phyloP scores from a whole-genome alignment of 805 yeast species.

The Candida insectorum region DNA sequence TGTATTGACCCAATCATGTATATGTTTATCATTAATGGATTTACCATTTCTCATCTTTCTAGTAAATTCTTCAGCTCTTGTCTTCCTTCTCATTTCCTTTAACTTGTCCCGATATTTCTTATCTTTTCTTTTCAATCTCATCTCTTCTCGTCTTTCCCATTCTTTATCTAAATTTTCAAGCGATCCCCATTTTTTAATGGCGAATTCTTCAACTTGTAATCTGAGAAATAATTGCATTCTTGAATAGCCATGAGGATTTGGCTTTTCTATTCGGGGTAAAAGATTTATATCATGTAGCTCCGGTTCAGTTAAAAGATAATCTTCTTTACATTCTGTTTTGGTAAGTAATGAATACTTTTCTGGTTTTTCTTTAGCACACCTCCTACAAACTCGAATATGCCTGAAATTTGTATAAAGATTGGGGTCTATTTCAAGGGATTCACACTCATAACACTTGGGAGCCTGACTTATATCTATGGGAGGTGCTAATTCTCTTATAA shows the following conservation, averaged over 20 bases:
- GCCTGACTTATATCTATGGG: conserved; percentile 71
- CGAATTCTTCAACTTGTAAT: conserved; percentile 89
- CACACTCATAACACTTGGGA: conserved; percentile 82
- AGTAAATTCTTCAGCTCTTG: conserved; percentile 89
- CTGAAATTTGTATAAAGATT: conserved; percentile 66
- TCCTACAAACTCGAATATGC: conserved; percentile 68
- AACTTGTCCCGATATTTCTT: conserved; percentile 74
- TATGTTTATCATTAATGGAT: conserved; percentile 56
- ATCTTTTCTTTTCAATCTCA: conserved; percentile 70
- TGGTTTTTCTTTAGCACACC: conserved; percentile 68
- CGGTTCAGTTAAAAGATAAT: conserved; percentile 89
- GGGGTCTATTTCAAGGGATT: conserved; percentile 75
- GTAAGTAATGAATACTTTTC: conserved; percentile 90
- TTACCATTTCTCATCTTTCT: conserved; percentile 61
- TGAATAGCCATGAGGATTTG: conserved; percentile 92
- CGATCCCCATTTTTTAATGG: conserved; percentile 94
- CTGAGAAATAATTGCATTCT: conserved; percentile 91
- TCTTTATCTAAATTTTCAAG: conserved; percentile 87
- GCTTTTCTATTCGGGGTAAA: conserved; percentile 77
- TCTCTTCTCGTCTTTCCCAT: conserved; percentile 79
- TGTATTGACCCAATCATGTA: conserved; percentile 66
- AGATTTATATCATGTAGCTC: conserved; percentile 71
- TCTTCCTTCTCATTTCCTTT: conserved; percentile 82
- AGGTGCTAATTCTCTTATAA: conserved; percentile 58
- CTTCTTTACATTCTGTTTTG: conserved; percentile 92